Evolutionary conservation across 202 grass and related monocot genomes (phyloP).

Genomic region (Zizania palustris): DNA sequence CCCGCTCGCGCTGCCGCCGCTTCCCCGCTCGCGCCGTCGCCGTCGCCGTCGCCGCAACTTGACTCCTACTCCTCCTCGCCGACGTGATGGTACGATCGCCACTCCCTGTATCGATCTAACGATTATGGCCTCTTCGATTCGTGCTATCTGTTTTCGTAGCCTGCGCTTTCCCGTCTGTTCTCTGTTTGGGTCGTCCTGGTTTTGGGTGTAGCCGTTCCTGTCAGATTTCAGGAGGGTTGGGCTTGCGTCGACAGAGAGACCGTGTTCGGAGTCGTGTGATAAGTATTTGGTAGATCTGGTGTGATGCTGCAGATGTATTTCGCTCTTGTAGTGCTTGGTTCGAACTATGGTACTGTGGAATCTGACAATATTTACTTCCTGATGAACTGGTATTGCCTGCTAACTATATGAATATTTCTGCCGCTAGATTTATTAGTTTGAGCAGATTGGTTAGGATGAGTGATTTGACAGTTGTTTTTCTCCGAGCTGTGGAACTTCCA

Average conservation of each 20-base stretch:
- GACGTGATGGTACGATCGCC: conserved; percentile 40
- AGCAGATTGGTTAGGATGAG: not conserved
- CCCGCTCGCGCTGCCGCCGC: not conserved
- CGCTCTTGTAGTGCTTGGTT: not conserved
- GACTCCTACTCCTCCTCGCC: not conserved
- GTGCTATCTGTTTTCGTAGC: not conserved
- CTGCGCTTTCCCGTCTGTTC: not conserved
- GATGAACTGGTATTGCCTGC: not conserved
- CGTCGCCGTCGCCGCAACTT: not conserved
- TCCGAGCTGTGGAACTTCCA: not conserved
- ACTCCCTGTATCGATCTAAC: too few species aligned
- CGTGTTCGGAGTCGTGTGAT: not conserved
- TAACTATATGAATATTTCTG: not conserved
- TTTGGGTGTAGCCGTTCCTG: not conserved
- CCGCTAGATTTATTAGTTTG: not conserved
- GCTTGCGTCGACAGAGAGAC: not conserved
- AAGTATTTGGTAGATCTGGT: not conserved
- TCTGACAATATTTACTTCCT: not conserved
- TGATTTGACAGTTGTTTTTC: too few species aligned
- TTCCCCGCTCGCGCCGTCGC: not conserved
- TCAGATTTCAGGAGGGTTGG: not conserved
- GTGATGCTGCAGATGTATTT: too few species aligned
- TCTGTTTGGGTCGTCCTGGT: not conserved
- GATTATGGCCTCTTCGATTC: too few species aligned
- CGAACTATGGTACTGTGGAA: not conserved